Base-by-base conservation (phyloP, 352 stramenopile species). In the Globisporangium rhizosaccharum region DNA sequence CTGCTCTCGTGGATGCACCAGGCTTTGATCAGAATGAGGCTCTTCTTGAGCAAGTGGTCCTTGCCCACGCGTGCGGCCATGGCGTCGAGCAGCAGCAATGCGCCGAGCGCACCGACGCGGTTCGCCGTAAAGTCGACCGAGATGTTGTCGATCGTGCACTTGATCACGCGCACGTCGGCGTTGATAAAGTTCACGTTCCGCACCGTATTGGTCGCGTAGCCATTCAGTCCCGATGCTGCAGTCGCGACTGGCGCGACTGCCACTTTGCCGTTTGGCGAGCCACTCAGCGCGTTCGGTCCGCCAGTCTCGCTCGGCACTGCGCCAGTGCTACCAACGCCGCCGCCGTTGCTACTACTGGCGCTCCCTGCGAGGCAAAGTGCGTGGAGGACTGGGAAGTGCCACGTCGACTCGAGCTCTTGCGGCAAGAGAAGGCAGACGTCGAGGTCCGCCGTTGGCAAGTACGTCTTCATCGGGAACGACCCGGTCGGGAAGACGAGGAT, bases 151-250 rank as follows among this genome's bases (percentile, higher is more conserved):
- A 96, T 78, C 44, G 88, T 96, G 70, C 88, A 96, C 70, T 96
- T 96, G 61, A 97, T 84, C 14, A 92, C 82, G 17, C 85, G 80
- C 47, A 94, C 83, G 54, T 96, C 85, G 2, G 85, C 84, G 59
- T 96, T 96, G 51, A 96, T 83, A 65, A 96, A 94, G 33, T 72
- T 96, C 53, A 97, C 88, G 53, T 97, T 97, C 53, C 85, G 85
- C 30, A 94, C 85, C 1, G 80, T 89, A 56, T 88, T 57, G 23
- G 56, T 55, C 14, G 44, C 30, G 26, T 48, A 48, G 18, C 52
- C 51, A 20, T 51, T 59, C 28, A 45, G 15, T 26, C 50, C 50
- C 14, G 62, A 18, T 0, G 44, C 20, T 2, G 26, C 8, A 5
- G 33, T 25, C 0, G 26, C 54, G 33, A 14, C 53, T 2, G 14